phyloP scores from a whole-genome alignment of 2,329 filamentous ascomycete species.

The Mycosphaerella sp. region DNA sequence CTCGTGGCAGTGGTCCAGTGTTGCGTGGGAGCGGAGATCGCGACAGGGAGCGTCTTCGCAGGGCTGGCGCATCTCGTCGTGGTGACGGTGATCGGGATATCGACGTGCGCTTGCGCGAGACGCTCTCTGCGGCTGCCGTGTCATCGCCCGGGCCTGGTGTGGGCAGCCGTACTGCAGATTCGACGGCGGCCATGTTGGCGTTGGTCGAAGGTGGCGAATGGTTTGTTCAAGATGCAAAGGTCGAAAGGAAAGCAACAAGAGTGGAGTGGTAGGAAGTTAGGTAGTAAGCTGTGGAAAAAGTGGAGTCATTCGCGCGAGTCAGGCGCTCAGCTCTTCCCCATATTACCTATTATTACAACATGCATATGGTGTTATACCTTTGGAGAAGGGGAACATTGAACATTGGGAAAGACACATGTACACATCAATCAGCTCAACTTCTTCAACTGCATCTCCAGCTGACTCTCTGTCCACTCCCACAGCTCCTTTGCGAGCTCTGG shows the following conservation, averaged over 20 bases:
- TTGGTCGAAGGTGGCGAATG: background rate
- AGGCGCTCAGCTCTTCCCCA: background rate
- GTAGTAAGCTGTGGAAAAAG: background rate
- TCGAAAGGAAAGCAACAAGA: background rate
- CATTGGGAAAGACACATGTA: too few relatives aligned
- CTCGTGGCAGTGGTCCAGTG: constrained; percentile 40
- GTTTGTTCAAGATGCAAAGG: background rate
- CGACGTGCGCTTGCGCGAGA: constrained; percentile 28
- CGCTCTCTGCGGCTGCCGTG: constrained; percentile 15
- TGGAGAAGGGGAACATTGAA: too few relatives aligned
- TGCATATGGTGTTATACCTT: background rate
- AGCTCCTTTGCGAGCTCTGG: constrained; percentile 29
- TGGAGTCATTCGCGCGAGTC: background rate
- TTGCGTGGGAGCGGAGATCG: constrained; percentile 28
- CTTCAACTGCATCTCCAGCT: constrained; percentile 22
- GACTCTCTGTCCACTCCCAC: constrained; percentile 37
- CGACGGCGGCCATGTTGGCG: constrained; percentile 16
- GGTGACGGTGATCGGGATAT: constrained; percentile 34
- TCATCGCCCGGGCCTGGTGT: constrained; percentile 24
- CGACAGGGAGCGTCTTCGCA: constrained; percentile 29
- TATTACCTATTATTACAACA: background rate
- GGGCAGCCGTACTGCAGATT: constrained; percentile 28
- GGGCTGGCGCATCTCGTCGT: constrained; percentile 30
- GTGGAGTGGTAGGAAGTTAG: background rate
- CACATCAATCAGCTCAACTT: constrained; percentile 10